Evolutionary conservation across 1,139 yeast species (phyloP), one percentile per base, ranked within the genome.

Genomic region (Sugiyamaella sp.): DNA sequence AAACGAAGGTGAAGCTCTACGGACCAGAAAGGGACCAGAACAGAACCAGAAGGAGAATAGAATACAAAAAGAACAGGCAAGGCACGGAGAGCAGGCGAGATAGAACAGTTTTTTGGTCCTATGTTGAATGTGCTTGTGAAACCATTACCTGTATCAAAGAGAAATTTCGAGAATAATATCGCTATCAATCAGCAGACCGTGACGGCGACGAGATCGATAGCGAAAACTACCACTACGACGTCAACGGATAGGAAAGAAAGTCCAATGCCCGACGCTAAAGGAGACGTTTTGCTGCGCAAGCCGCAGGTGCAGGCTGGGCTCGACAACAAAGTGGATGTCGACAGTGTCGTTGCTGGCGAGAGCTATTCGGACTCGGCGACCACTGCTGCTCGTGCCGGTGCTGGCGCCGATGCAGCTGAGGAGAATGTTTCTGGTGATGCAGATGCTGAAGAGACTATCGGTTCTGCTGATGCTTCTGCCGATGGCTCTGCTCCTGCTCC

Each of bases 261-360:
- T 8, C 14, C 35, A 12, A 29, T 29, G 35, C n/a, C 35, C 14
- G 14, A 12, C n/a, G 12, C 4, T 5, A 24, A 44, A 35, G 47
- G 32, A n/a, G 47, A 43, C 25, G 27, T 44, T 20, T 12, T 44
- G n/a, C 9, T 29, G 38, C 38, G 25, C 21, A 43, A 20, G 35
- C 20, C 38, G 25, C 38, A 16, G 32, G 46, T 39, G 9, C 5
- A 22, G 14, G 25, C 4, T 37, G 37, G 17, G 17, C 16, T 10
- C 8, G 35, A 29, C 35, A 29, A 14, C 14, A 29, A 12, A 25
- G 29, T 6, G 5, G 29, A 5, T 25, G 29, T 25, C 29, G 29
- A 25, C 29, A 25, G 29, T 25, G 10, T 10, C 5, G 29, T 6
- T 25, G 29, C 29, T 25, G 29, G 29, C 10, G 29, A n/a, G n/a